Evolutionary conservation across 2,329 filamentous ascomycete genomes (phyloP), one percentile per base, ranked within the genome.

Genomic region (Trichoderma brevicompactum): DNA sequence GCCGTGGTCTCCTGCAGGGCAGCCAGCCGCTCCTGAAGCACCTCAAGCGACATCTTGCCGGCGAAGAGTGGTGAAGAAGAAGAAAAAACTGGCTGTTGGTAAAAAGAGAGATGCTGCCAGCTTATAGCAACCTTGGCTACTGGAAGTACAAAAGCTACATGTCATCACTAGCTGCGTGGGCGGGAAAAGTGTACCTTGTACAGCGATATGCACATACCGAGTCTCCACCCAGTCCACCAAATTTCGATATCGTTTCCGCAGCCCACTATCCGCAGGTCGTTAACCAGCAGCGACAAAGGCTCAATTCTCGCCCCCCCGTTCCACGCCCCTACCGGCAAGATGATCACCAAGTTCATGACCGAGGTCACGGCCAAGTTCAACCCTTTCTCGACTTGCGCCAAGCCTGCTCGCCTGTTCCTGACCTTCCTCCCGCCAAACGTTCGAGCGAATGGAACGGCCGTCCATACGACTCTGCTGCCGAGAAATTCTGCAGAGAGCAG

Each of bases 261-360:
- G 28, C 32, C 58, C 60, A 49, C 53, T 10, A 49, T 34, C 28
- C 36, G 12, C 36, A 34, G 19, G 28, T 23, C 49, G 23, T 19
- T 23, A 43, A 48, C 40, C 36, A 41, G 34, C 36, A 46, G 40
- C 15, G 28, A 38, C 54, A 54, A 36, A 54, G 12, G 23, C 44
- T 15, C 43, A 13, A 17, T 23, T 23, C 38, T 9, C 40, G 6
- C 46, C 15, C 19, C 32, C 38, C 12, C 32, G 19, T 19, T 19
- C 40, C 32, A 8, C 19, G 49, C 32, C 13, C 46, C 38, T 66
- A 52, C 59, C 68, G 54, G 66, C 75, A 82, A 77, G 59, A 95
- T 95, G 92, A 92, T 95, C 68, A 94, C 91, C 66, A 88, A 89
- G 76, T 95, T 92, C 82, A 86, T 96, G 77, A 94, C 93, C 77